phyloP scores from a whole-genome alignment of 1,284 basidiomycete genomes.

The Agroathelia rolfsii region DNA sequence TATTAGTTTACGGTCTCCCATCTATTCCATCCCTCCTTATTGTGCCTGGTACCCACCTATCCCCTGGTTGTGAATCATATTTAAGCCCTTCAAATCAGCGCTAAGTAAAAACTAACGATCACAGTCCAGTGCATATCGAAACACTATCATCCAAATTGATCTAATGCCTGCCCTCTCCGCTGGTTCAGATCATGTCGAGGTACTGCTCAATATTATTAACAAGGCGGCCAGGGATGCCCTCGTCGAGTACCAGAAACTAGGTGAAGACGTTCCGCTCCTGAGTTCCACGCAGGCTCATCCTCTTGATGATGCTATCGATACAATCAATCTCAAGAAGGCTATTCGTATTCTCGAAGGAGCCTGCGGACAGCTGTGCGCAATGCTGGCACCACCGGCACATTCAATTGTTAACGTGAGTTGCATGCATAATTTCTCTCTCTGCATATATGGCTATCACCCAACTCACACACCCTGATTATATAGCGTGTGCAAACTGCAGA shows the following conservation, averaged over 20 bases:
- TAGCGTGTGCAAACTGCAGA: constrained; percentile 16
- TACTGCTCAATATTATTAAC: constrained; percentile 18
- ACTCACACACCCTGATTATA: not conserved
- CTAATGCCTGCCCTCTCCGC: too few relatives aligned
- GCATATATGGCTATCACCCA: too few relatives aligned
- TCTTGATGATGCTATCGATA: constrained; percentile 5
- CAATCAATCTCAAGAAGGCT: constrained; percentile 9
- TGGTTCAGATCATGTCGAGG: constrained; percentile 16
- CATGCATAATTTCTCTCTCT: not conserved
- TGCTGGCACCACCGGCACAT: constrained; percentile 14
- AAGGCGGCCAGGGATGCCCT: constrained; percentile 17
- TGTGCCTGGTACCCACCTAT: too few relatives aligned
- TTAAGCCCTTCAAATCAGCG: too few relatives aligned
- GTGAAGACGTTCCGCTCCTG: constrained; percentile 11
- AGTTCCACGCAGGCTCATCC: constrained; percentile 5
- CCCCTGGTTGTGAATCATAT: too few relatives aligned
- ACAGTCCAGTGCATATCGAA: too few relatives aligned
- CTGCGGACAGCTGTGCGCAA: constrained; percentile 11
- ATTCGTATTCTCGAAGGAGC: constrained; percentile 11
- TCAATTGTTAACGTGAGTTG: constrained; percentile 21
- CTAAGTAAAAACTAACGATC: too few relatives aligned
- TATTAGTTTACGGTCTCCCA: too few relatives aligned
- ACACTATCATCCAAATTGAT: too few relatives aligned
- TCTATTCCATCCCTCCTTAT: too few relatives aligned
- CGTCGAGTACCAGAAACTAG: constrained; percentile 15